Evolutionary conservation across 352 stramenopile species (phyloP), one percentile per base, ranked within the genome.

Genomic region (Globisporangium cystogenes): DNA sequence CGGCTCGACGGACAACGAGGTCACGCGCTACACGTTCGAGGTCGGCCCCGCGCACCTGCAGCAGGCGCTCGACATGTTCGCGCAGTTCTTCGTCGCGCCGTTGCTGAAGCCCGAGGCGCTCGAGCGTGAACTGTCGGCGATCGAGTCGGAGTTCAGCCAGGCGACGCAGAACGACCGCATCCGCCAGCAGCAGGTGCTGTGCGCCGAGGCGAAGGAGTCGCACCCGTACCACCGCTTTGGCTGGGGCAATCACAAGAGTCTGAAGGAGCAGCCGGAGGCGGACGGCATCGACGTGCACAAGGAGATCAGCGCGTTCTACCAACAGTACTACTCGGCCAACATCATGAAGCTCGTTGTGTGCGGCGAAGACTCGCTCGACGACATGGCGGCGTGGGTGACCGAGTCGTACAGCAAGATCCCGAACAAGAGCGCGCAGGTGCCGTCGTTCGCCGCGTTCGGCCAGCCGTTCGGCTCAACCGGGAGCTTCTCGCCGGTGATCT

Each of bases 21-120:
- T 86, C 39, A 98, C 93, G 29, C 88, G 87, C 49, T 98, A 97
- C 68, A 93, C 96, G 50, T 98, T 98, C 68, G 88, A 97, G 48
- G 83, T 97, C 26, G 68, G 78, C 7, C 79, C 80, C 5, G 66
- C 64, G 4, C 57, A 87, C 47, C 47, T 95, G 48, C 54, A 77
- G 55, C 54, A 69, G 16, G 83, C 85, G n/a, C 64, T 97, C 10
- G 86, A 96, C 53, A 97, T 95, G 67, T 98, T 98, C 70, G 88
- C 91, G 20, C 87, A 98, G 54, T 98, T 97, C 57, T 98, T 98
- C 72, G 89, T 97, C 49, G 74, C 70, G 21, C 93, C 93, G 20
- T 60, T 97, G 47, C 72, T 97, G 36, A 89, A 86, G 51, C 62
- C 74, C 11, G 82, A 93, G 29, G 73, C 74, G 18, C 81, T 89